Conservation (phyloP, 1,284 basidiomycete genomes). For the Puccinia horiana region DNA sequence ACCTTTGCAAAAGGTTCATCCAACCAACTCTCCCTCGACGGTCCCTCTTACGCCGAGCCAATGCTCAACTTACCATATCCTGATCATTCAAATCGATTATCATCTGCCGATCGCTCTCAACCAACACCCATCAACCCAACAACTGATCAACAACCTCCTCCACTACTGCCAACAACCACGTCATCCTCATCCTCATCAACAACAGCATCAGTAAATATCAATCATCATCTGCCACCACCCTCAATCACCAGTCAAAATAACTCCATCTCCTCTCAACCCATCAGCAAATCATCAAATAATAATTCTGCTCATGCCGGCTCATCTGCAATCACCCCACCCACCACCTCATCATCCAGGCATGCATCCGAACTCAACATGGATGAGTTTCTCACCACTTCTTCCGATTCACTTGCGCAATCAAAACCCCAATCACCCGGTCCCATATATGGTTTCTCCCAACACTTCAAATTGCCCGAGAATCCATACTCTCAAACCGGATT, state of each 20-base stretch:
- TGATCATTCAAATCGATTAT: slow-evolving; percentile 29
- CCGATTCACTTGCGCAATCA: not conserved
- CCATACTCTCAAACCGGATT: slow-evolving; percentile 85
- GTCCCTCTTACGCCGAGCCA: slow-evolving; percentile 51
- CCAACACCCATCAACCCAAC: slow-evolving; percentile 50
- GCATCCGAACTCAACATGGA: not conserved
- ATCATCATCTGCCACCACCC: not conserved
- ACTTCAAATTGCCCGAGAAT: slow-evolving; percentile 53
- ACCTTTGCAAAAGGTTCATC: slow-evolving; percentile 32
- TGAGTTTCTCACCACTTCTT: not conserved
- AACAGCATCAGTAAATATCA: slow-evolving; percentile 25
- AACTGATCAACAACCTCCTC: slow-evolving; percentile 51
- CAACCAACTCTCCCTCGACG: slow-evolving; percentile 37
- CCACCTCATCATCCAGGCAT: slow-evolving; percentile 2
- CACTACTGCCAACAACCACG: slow-evolving; percentile 47
- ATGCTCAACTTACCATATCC: slow-evolving; percentile 49
- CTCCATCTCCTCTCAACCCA: not conserved
- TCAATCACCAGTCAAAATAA: not conserved
- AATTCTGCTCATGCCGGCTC: slow-evolving; percentile 36
- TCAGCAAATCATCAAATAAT: slow-evolving; percentile 56
- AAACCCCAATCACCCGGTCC: not conserved
- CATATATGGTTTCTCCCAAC: slow-evolving; percentile 36
- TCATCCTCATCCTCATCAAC: slow-evolving; percentile 50
- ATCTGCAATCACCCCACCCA: slow-evolving; percentile 1
- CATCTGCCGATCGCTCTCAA: slow-evolving; percentile 47